Evolutionary conservation across 768 basidiomycete species (phyloP).

Genomic region (Lactarius trivialis): DNA sequence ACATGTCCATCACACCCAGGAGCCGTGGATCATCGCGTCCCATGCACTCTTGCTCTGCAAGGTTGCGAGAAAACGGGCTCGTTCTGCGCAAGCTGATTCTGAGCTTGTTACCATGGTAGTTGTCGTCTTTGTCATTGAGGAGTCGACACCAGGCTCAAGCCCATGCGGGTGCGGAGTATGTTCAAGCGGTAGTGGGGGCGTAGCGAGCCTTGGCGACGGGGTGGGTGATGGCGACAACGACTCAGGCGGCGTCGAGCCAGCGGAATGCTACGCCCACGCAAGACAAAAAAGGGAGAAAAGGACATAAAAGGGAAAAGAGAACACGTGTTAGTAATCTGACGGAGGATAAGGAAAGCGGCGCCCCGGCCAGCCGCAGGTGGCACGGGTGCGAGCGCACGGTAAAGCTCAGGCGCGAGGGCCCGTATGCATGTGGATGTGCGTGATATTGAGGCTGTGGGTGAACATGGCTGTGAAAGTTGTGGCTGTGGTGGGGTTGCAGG

Average conservation of each 20-base stretch:
- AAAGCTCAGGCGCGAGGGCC: constrained; percentile 35
- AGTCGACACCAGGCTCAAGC: constrained; percentile 1
- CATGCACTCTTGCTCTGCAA: constrained; percentile 57
- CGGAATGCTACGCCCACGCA: constrained; percentile 7
- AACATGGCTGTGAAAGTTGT: not conserved
- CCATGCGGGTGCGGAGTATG: constrained; percentile 9
- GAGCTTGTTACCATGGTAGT: not conserved
- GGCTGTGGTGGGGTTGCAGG: not conserved
- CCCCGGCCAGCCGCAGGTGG: constrained; percentile 16
- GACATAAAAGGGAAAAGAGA: constrained; percentile 5
- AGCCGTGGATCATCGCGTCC: constrained; percentile 63
- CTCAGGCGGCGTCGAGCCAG: constrained; percentile 9
- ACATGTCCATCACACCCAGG: constrained; percentile 41
- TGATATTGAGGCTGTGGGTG: constrained; percentile 23
- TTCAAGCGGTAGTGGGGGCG: constrained; percentile 12
- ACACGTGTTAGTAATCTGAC: constrained; percentile 9
- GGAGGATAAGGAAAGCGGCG: constrained; percentile 7
- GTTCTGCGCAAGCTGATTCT: constrained; percentile 30
- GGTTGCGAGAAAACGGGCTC: constrained; percentile 48
- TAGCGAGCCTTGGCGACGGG: constrained; percentile 14
- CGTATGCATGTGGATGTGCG: constrained; percentile 23
- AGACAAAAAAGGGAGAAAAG: not conserved
- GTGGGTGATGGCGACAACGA: constrained; percentile 13
- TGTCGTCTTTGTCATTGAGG: not conserved
- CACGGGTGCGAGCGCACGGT: constrained; percentile 29